A percentile compares a stretch with the other conserved stretches of the same genome.
phyloP scores from a whole-genome alignment of 2,329 filamentous ascomycete species.

The Trichoderma semiorbis region DNA sequence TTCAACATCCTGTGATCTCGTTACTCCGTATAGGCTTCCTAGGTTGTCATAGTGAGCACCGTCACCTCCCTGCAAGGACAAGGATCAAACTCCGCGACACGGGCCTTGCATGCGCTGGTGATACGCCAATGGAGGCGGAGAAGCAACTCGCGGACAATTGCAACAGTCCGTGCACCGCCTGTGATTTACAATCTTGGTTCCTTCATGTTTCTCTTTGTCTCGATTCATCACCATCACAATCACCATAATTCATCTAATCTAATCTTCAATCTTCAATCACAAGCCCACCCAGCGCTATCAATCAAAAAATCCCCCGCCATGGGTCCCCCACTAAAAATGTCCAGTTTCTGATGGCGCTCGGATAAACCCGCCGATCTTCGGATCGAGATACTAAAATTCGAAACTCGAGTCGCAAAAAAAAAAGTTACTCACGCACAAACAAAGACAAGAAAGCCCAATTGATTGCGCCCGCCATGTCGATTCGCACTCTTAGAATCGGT shows the following conservation, averaged over 20 bases:
- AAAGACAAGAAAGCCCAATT: neutral
- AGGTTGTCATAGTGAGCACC: neutral
- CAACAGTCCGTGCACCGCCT: neutral
- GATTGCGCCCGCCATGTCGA: constrained; percentile 33
- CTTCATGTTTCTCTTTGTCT: neutral
- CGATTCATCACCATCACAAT: neutral
- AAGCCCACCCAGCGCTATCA: neutral
- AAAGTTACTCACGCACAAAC: neutral
- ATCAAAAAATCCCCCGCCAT: neutral
- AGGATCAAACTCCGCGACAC: neutral
- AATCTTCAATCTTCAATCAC: neutral
- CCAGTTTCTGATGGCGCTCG: neutral
- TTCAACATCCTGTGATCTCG: neutral
- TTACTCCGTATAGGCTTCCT: neutral
- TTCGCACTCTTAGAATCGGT: constrained; percentile 44
- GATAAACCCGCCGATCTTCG: constrained; percentile 16
- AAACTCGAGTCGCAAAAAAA: neutral
- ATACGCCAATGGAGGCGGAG: neutral
- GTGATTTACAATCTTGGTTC: neutral
- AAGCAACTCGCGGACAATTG: neutral
- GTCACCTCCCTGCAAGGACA: neutral
- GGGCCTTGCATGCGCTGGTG: neutral
- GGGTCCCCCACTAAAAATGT: neutral
- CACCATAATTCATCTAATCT: neutral
- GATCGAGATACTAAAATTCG: neutral